Evolutionary conservation across 306 rosid genomes (phyloP), one percentile per base, ranked within the genome.

Genomic region (Aeschynomene evenia): DNA sequence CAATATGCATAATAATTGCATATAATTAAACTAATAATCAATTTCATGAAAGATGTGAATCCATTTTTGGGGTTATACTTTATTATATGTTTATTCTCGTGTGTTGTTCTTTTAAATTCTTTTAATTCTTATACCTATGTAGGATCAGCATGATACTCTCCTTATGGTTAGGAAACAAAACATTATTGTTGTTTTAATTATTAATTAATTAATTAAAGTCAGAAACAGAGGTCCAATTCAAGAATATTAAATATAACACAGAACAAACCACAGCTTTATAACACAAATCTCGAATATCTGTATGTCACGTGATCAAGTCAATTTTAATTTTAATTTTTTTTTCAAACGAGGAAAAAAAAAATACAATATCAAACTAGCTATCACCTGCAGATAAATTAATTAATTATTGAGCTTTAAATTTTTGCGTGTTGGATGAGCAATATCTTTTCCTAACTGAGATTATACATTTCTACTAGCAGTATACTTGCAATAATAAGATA

Each of bases 91-190:
- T 61, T 52, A 12, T 62, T 12, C 43, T 63, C 42, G 39, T 22
- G 15, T 13, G 6, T 50, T 0, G 9, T 15, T 76, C 29, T 40
- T 54, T 57, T 16, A 49, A 28, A 15, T n/a, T 58, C 2, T 13
- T 24, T 21, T 13, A 37, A 8, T 64, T 71, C 9, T 33, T 37
- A 36, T 57, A 20, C 42, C 12, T 42, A 5, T 8, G 5, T 15
- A 21, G 24, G 26, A 57, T 49, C 23, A 22, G 59, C 70, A 8
- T 48, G 82, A 78, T 78, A 56, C 74, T 56, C 74, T 72, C 74
- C 66, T 50, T 33, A 39, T 49, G 39, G 37, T 58, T 11, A 66
- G 71, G 74, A 59, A 68, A 14, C 63, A 50, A 59, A 68, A 14
- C 63, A 50, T 12, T 15, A 36, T 6, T 46, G 19, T 46, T 42